Evolutionary conservation across 2,329 filamentous ascomycete genomes (phyloP), one percentile per base, ranked within the genome.

Genomic region (Taxawa tesnikishii): DNA sequence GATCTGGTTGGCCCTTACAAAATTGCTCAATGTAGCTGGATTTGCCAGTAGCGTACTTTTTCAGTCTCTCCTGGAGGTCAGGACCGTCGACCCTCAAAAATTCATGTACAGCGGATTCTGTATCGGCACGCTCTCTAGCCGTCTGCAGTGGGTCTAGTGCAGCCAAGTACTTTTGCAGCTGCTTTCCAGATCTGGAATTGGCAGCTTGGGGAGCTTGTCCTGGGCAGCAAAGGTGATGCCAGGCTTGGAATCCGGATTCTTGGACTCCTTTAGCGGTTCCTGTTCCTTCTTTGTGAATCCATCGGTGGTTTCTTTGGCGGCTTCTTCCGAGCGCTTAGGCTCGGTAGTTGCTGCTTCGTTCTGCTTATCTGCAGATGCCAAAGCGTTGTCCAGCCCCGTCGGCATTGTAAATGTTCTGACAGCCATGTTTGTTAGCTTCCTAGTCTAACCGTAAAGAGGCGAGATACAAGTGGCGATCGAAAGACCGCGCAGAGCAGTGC

Each of bases 1-100:
- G 8, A 4, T 5, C 4, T 12, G 18, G 7, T 3, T 13, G 15
- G 4, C 7, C 70, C 83, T 53, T 71, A 94, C 88, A 98, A 48
- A 98, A 98, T 49, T 98, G 90, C 54, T 96, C 90, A 47, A 98
- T 96, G 53, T 94, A 98, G 58, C 88, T 96, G 23, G 83, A 83
- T 60, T 87, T 88, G 27, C 81, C 84, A 29, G 75, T 76, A 6
- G 90, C 87, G 63, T 96, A 98, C 47, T 79, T 76, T 63, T 87
- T 90, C 35, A 96, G 60, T 55, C 80, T 87, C 39, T 90, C 83
- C 52, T 98, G 87, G 29, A 98, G 60, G 28, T 80, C 75, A 0
- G 81, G 83, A 0, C 90, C 90, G 41, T 94, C 87, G 1, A 68
- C 63, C 44, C 70, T 76, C 25, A 94, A 58, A 44, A 96, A 96